A percentile compares a stretch with the other conserved stretches of the same genome.
Conservation (phyloP, 1,284 basidiomycete genomes). For the Rhodotorula sp. region DNA sequence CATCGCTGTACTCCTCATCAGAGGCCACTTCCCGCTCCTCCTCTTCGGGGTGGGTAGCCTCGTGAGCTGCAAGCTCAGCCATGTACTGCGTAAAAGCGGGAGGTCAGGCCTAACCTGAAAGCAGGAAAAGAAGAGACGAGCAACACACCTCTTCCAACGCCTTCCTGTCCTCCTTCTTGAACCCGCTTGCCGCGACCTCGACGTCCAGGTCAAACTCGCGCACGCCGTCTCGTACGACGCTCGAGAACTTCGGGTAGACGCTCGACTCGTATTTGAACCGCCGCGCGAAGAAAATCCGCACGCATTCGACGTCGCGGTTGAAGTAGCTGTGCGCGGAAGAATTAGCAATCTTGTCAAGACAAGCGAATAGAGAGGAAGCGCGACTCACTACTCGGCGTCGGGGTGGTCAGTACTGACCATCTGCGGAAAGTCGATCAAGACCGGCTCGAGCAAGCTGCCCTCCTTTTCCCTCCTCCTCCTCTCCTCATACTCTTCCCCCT, state of each 20-base stretch:
- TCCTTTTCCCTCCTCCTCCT: conserved; percentile 19
- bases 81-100: conserved; percentile 26
- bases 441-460: conserved; percentile 58
- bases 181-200: conserved; percentile 86
- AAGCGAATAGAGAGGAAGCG: background rate
- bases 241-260: conserved; percentile 74
- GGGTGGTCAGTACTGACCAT: conserved; percentile 97
- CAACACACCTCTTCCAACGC: conserved; percentile 72
- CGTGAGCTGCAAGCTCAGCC: conserved; percentile 32
- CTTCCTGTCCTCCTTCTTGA: conserved; percentile 76
- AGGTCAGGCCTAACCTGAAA: background rate
- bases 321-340: conserved; percentile 71
- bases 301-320: conserved; percentile 95
- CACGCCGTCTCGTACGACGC: conserved; percentile 40
- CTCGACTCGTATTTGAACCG: conserved; percentile 90
- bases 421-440: conserved; percentile 98
- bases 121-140: background rate
- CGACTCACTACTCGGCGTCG: conserved; percentile 88
- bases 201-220: conserved; percentile 72
- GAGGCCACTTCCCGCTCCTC: conserved; percentile 42
- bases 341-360: background rate
- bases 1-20: conserved; percentile 48
- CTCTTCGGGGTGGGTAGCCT: conserved; percentile 43
- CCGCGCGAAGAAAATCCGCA: conserved; percentile 87
- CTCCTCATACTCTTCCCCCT: conserved; percentile 55